Evolutionary conservation across 805 yeast genomes (phyloP).

Genomic region (Hemisphaericaspora nanyangensis): DNA sequence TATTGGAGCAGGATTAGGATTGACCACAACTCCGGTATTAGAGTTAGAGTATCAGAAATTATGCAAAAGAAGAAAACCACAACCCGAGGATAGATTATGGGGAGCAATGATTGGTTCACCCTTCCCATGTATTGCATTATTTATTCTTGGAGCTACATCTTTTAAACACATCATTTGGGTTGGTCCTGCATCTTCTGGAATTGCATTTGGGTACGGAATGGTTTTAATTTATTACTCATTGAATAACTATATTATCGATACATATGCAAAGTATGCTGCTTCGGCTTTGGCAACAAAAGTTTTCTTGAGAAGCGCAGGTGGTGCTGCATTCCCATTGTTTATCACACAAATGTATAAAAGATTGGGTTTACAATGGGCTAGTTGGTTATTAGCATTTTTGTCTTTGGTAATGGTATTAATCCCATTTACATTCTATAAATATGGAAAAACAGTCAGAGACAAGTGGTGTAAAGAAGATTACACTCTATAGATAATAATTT

Average conservation of each 20-base stretch:
- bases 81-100: conserved; percentile 74
- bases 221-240: conserved; percentile 55
- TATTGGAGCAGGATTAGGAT: conserved; percentile 78
- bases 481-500: conserved; percentile 1
- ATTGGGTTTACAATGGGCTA: conserved; percentile 77
- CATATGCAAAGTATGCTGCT: conserved; percentile 79
- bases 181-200: conserved; percentile 57
- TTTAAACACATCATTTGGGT: conserved; percentile 64
- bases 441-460: conserved; percentile 60
- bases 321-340: conserved; percentile 82
- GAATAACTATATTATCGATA: conserved; percentile 84
- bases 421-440: conserved; percentile 68
- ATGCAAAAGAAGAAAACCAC: conserved; percentile 53
- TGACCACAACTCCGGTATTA: conserved; percentile 68
- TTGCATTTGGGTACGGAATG: conserved; percentile 61
- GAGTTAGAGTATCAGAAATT: conserved; percentile 58
- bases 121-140: conserved; percentile 74
- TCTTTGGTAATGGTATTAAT: conserved; percentile 71
- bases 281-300: conserved; percentile 80
- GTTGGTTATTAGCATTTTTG: conserved; percentile 73
- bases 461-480: conserved; percentile 68
- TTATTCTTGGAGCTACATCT: conserved; percentile 79
- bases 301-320: conserved; percentile 76
- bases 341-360: conserved; percentile 76
- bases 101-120: conserved; percentile 85